phyloP scores from a whole-genome alignment of 106 monocot species.

The Phalaenopsis aphrodite region DNA sequence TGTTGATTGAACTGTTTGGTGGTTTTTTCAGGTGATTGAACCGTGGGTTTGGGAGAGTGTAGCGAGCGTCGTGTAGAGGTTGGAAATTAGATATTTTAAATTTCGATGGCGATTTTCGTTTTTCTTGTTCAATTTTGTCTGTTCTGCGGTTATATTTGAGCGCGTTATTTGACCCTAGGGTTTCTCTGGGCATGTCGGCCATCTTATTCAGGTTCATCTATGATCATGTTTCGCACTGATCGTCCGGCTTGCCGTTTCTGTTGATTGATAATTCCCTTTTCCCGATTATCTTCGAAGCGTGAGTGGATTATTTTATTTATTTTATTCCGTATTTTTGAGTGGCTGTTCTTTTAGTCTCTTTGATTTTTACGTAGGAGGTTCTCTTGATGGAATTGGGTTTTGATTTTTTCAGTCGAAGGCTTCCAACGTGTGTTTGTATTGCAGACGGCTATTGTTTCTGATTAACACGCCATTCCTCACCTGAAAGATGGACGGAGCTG shows the following conservation, averaged over 20 bases:
- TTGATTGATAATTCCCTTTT: neutral
- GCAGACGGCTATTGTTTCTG: neutral
- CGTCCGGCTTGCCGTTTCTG: neutral
- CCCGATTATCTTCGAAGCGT: neutral
- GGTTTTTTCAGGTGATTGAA: neutral
- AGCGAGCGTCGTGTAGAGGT: neutral
- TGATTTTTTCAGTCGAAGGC: neutral
- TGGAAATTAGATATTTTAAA: neutral
- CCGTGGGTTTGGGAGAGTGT: neutral
- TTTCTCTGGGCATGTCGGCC: neutral
- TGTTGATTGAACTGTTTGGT: neutral
- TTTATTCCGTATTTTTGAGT: neutral
- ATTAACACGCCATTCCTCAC: neutral
- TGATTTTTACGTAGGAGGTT: neutral
- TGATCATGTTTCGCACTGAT: neutral
- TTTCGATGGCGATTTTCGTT: neutral
- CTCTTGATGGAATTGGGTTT: neutral
- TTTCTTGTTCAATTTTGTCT: neutral
- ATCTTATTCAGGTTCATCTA: neutral
- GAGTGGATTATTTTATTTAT: neutral
- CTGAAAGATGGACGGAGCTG: constrained; percentile 22
- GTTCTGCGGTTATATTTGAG: neutral
- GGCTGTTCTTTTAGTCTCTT: neutral
- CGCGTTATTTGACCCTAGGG: neutral
- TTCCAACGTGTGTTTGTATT: neutral